These are phyloP conservation scores for Spongiforma sp. DNA, from an alignment of 1,284 basidiomycete genomes.

Conservation along the genomic window DNA sequence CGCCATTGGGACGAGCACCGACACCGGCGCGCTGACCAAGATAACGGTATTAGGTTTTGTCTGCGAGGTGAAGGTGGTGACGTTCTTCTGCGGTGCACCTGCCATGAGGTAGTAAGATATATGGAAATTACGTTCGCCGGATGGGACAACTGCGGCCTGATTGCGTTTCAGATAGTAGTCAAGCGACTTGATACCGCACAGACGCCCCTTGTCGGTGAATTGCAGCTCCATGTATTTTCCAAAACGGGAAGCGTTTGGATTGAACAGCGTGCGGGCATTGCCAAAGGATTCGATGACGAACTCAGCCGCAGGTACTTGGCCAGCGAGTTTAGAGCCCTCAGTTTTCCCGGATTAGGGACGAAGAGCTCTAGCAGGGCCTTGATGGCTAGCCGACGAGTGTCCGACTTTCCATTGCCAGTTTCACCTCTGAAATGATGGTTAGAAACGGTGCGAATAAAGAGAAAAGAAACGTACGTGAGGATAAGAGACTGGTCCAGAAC, in stretches of 20 bases:
- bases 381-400: slow-evolving; percentile 64
- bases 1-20: slow-evolving; percentile 46
- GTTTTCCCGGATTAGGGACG: neutral
- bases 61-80: slow-evolving; percentile 82
- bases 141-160: slow-evolving; percentile 63
- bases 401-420: slow-evolving; percentile 93
- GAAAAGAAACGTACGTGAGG: slow-evolving; percentile 64
- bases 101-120: slow-evolving; percentile 92
- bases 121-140: slow-evolving; percentile 44
- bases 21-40: slow-evolving; percentile 68
- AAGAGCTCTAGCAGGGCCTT: neutral
- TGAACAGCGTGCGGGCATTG: neutral
- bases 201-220: neutral
- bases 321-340: neutral
- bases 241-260: neutral
- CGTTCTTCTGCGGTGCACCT: slow-evolving; percentile 90
- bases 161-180: neutral
- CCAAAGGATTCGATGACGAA: neutral
- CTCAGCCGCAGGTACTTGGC: neutral
- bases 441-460: neutral
- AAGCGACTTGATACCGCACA: neutral
- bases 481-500: slow-evolving; percentile 92
- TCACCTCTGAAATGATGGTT: slow-evolving; percentile 68
- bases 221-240: neutral
- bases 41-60: slow-evolving; percentile 84